Base-by-base conservation (phyloP, 2,329 filamentous ascomycete species). In the Aspergillus ochraceoroseus region DNA sequence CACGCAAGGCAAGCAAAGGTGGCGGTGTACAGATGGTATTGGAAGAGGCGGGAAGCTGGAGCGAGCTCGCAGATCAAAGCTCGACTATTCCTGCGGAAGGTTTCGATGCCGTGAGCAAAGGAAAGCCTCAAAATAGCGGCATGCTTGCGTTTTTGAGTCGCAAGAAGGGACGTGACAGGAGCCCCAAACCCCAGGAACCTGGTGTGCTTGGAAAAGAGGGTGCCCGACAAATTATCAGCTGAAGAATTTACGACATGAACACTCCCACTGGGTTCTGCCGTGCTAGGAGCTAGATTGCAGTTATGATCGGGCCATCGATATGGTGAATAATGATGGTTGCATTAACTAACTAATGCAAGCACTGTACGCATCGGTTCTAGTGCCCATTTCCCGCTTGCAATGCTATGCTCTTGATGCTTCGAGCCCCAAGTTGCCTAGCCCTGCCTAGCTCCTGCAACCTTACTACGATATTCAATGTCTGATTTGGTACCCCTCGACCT, bases 181-280 rank as follows among this genome's bases (percentile, higher is more conserved):
- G 88, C 61, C 92, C 92, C 1, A 95, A 95, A 69, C 89, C 89
- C 17, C 90, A 87, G 63, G 89, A 96, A 68, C 79, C 87, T 40
- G 92, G 92, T 43, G 89, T 98, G 5, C 62, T 98, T 43, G 92
- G 92, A 42, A 96, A 96, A 61, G 89, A 96, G 63, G 92, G 92
- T 11, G 89, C 92, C 7, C 76, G 92, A 61, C 82, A 87, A 49
- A 77, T 90, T 41, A 83, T 90, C 58, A 82, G 79, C 54, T 85
- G 71, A 51, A 27, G 31, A 32, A 17, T 25, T 13, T 8, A 17
- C 14, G 27, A 15, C 14, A 26, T 34, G 17, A 4, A 12, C 14
- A 13, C 14, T 25, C 9, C 25, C 27, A 15, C 14, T 14, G 9
- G 12, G 5, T 13, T 17, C 9, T 15, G 4, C 13, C 5, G 5